A percentile compares a stretch with the other conserved stretches of the same genome.
phyloP scores from a whole-genome alignment of 2,329 filamentous ascomycete genomes.

The Sporothrix brunneoviolacea region DNA sequence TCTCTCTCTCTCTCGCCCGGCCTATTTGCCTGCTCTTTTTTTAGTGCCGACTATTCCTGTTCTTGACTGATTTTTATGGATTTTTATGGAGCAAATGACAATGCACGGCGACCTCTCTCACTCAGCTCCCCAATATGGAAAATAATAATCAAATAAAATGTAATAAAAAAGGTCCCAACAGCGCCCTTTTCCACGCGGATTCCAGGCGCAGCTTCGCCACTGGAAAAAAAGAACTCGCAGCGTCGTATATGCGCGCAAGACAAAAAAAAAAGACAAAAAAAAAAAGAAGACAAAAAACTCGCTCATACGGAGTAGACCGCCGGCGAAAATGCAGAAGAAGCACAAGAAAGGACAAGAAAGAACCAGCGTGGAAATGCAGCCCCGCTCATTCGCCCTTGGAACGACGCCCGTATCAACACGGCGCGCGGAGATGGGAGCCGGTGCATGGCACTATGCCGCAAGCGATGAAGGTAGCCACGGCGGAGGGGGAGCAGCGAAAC shows the following conservation, averaged over 20 bases:
- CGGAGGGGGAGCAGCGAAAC: too few species aligned
- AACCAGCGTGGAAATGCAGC: background rate
- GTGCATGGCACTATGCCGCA: too few species aligned
- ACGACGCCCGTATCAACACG: background rate
- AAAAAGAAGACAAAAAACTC: background rate
- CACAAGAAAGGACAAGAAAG: background rate
- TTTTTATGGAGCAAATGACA: background rate
- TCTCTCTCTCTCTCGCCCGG: background rate
- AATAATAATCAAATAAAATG: too few species aligned
- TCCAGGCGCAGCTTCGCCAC: too few species aligned
- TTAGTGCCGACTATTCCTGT: background rate
- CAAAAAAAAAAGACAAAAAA: too few species aligned
- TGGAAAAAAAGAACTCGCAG: too few species aligned
- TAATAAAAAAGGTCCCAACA: too few species aligned
- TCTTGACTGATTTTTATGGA: background rate
- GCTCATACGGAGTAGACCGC: constrained; percentile 3
- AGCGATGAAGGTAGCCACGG: too few species aligned
- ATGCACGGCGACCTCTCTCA: background rate
- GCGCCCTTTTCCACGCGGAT: too few species aligned
- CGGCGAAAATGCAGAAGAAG: background rate
- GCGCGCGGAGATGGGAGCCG: background rate
- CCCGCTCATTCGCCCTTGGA: background rate
- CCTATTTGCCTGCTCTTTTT: background rate
- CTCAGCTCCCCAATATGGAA: too few species aligned
- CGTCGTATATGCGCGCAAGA: too few species aligned